Base-by-base conservation (phyloP, 2,329 filamentous ascomycete genomes). In the Diplocarpon rosae region DNA sequence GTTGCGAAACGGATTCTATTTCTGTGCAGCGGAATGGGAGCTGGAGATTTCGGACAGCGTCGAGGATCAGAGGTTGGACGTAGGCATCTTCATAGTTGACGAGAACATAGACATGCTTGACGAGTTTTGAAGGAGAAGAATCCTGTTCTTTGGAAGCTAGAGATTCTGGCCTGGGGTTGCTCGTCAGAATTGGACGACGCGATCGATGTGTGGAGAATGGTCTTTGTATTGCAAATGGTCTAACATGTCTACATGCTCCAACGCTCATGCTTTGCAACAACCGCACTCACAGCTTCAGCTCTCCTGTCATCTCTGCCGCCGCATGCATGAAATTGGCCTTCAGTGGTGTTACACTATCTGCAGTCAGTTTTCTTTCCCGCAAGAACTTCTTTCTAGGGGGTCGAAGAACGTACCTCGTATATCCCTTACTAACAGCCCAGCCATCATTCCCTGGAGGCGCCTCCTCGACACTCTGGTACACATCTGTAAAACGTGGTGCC, bases 281-380 rank as follows among this genome's bases (percentile, higher is more conserved):
- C 57, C 59, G 56, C 50, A 87, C 84, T 89, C 76, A 94, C 79
- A 94, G 68, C 71, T 83, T 80, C 62, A 95, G 71, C 70, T 93
- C 86, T 58, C 79, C 72, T 50, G 79, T 69, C 56, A 79, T 70
- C 48, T 79, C 71, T 49, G 76, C 69, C 50, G 76, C 68, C 10
- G 76, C 73, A 62, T 90, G 86, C 76, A 85, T 88, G 64, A 95
- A 98, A 64, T 95, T 95, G 34, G 90, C 89, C 63, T 85, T 85
- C 54, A 96, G 65, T 12, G 90, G 86, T 3, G 92, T 95, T 45
- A 98, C 79, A 64, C 88, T 94, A 58, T 51, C 30, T 32, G 11
- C 30, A 5, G 30, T 32, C 30, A 32, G 30, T 14, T 5, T 12
- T 32, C 9, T 32, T 32, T 3, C 20, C 20, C 4, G 20, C 20